Evolutionary conservation across 2,329 filamentous ascomycete genomes (phyloP).

Genomic region (Nemania sp.): DNA sequence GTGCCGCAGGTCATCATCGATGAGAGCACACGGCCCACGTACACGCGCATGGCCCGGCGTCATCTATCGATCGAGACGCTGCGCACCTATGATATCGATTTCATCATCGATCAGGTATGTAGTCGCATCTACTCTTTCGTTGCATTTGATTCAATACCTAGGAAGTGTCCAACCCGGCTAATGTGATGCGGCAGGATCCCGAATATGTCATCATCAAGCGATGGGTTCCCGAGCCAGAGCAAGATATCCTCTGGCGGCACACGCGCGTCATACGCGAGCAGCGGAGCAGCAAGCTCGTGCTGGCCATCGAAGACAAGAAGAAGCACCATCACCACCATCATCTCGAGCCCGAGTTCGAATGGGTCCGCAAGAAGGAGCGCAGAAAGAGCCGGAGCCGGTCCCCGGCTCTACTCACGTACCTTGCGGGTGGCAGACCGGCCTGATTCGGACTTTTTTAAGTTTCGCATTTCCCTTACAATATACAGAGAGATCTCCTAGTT

Average conservation of each 20-base stretch:
- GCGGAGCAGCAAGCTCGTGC: constrained; percentile 49
- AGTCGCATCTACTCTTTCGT: neutral
- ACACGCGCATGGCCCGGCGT: constrained; percentile 66
- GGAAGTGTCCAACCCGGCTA: neutral
- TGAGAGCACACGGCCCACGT: constrained; percentile 52
- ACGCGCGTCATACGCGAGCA: constrained; percentile 67
- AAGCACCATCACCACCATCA: constrained; percentile 45
- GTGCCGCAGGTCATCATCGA: constrained; percentile 3
- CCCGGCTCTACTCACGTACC: constrained; percentile 60
- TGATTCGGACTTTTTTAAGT: neutral
- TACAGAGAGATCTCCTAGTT: neutral
- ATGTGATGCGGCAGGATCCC: constrained; percentile 54
- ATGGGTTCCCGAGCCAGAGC: constrained; percentile 72
- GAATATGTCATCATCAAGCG: constrained; percentile 75
- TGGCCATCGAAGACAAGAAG: constrained; percentile 51
- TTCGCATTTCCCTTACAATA: neutral
- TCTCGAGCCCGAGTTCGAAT: constrained; percentile 56
- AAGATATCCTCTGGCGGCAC: constrained; percentile 73
- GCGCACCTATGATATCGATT: constrained; percentile 59
- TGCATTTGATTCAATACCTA: neutral
- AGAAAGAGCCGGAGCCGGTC: constrained; percentile 63
- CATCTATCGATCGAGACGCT: constrained; percentile 67
- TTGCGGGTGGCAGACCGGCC: constrained; percentile 55
- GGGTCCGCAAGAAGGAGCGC: constrained; percentile 62
- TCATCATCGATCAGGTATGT: constrained; percentile 60